These are phyloP conservation scores for Pilasporangium apinafurcum DNA, from an alignment of 352 stramenopile genomes.

Conservation along the genomic window DNA sequence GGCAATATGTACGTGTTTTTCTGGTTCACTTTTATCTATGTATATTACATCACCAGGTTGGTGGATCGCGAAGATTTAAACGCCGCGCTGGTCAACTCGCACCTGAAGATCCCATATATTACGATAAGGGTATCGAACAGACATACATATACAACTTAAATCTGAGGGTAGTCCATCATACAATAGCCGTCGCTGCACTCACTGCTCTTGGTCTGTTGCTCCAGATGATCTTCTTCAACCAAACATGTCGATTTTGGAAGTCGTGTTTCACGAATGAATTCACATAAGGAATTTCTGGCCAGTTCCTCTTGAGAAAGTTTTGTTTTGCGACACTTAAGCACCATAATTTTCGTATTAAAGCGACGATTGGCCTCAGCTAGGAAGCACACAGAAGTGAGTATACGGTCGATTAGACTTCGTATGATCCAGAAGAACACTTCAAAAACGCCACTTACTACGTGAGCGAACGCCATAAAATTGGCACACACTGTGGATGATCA, in stretches of 20 bases:
- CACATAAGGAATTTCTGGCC: constrained; percentile 55
- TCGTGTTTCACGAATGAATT: constrained; percentile 74
- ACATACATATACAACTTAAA: constrained; percentile 27
- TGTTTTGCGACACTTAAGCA: constrained; percentile 55
- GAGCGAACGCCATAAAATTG: constrained; percentile 85
- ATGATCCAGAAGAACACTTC: background rate
- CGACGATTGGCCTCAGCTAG: constrained; percentile 59
- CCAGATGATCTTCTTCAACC: constrained; percentile 27
- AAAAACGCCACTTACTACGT: constrained; percentile 51
- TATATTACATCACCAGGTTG: too few species aligned
- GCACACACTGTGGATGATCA: constrained; percentile 85
- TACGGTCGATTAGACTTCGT: background rate
- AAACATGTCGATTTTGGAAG: constrained; percentile 16
- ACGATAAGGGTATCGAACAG: too few species aligned
- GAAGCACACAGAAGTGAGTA: background rate
- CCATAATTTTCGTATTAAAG: constrained; percentile 80
- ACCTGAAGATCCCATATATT: too few species aligned
- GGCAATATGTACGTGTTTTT: too few species aligned
- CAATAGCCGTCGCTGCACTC: constrained; percentile 79
- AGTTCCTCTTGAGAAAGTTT: constrained; percentile 43
- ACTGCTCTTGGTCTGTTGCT: constrained; percentile 63
- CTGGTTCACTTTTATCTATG: too few species aligned
- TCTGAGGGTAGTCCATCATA: constrained; percentile 60
- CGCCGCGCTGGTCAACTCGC: too few species aligned
- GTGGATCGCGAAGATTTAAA: too few species aligned